Percentiles rank a stretch among this genome's conserved stretches.
These are phyloP conservation scores for Achlya hypogyna DNA, from an alignment of 352 stramenopile species.

Conservation along the genomic window DNA sequence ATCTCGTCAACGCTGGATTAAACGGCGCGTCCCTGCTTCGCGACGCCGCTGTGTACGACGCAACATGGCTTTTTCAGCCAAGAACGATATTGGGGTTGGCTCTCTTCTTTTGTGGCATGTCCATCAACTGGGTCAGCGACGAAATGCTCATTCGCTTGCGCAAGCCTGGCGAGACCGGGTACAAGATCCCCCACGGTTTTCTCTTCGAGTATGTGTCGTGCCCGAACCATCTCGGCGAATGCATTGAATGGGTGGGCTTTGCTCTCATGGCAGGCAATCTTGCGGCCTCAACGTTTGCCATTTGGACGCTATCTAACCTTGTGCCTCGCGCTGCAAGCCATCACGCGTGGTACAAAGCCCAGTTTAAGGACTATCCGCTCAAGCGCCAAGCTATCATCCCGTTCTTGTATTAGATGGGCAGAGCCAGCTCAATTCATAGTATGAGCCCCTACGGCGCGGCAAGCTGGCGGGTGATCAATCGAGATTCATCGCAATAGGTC, in stretches of 20 bases:
- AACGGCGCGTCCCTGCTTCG: constrained; percentile 52
- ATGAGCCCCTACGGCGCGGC: too few species aligned
- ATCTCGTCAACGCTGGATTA: constrained; percentile 61
- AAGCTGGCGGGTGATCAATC: too few species aligned
- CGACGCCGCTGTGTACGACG: constrained; percentile 44
- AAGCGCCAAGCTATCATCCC: neutral
- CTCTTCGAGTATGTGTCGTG: constrained; percentile 65
- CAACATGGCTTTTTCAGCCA: constrained; percentile 20
- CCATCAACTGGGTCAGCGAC: constrained; percentile 60
- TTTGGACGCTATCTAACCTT: constrained; percentile 13
- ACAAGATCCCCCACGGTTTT: constrained; percentile 46
- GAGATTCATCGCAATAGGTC: too few species aligned
- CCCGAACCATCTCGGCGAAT: constrained; percentile 67
- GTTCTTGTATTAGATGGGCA: neutral
- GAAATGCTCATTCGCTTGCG: constrained; percentile 58
- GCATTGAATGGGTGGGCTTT: constrained; percentile 69
- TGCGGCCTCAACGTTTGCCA: constrained; percentile 22
- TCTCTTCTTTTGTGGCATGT: constrained; percentile 44
- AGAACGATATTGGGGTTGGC: constrained; percentile 28
- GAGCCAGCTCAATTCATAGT: neutral
- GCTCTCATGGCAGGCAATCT: constrained; percentile 46
- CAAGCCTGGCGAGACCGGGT: constrained; percentile 42
- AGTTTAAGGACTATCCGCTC: constrained; percentile 11
- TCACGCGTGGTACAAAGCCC: neutral
- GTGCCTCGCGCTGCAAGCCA: constrained; percentile 9